phyloP scores from a whole-genome alignment of 306 rosid genomes.

The Vigna trinervia region DNA sequence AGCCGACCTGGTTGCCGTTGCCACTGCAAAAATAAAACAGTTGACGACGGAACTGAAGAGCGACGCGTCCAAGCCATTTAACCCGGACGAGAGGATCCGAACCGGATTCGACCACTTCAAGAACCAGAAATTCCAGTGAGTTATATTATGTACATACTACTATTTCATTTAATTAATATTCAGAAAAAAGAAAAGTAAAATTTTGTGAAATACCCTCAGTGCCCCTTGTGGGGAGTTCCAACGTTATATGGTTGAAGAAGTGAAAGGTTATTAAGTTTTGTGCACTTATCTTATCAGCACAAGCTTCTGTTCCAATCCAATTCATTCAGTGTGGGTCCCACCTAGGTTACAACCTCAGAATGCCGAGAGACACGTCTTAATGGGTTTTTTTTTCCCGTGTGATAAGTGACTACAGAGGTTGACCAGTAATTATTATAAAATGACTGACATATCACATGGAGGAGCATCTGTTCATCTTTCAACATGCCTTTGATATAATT shows the following conservation, averaged over 20 bases:
- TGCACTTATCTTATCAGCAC: not conserved
- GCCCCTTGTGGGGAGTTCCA: constrained; percentile 21
- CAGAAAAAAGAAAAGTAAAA: not conserved
- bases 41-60: constrained; percentile 63
- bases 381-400: not conserved
- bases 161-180: not conserved
- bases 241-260: not conserved
- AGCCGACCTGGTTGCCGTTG: constrained; percentile 58
- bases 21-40: constrained; percentile 75
- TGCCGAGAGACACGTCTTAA: not conserved
- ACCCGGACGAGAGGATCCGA: constrained; percentile 69
- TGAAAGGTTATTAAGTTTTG: not conserved
- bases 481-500: not conserved
- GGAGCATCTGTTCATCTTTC: not conserved
- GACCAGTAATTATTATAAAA: not conserved
- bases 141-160: not conserved
- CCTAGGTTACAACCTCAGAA: not conserved
- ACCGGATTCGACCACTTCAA: constrained; percentile 76
- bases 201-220: constrained; percentile 11
- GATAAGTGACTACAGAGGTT: constrained; percentile 19
- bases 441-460: constrained; percentile 2
- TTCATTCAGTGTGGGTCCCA: constrained; percentile 2
- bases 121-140: constrained; percentile 74
- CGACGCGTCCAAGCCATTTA: constrained; percentile 36
- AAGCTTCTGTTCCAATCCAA: not conserved